Evolutionary conservation across 176 grass and related monocot genomes (phyloP), one percentile per base, ranked within the genome.

Genomic region (Carex cristatella): DNA sequence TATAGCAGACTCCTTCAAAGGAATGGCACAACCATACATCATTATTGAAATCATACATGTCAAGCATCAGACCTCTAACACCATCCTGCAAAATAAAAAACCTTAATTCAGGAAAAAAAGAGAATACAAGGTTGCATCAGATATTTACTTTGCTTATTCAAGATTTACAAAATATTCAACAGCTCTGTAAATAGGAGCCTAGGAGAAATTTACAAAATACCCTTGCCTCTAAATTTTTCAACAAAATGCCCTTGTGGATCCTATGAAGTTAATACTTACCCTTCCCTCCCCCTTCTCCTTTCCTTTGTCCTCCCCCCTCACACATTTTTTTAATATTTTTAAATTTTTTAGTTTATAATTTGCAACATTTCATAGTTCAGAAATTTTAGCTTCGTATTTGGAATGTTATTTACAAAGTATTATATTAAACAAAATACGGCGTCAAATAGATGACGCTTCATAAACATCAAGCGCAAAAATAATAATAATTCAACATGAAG

Each of bases 1-100:
- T 68, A 60, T 88, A 85, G 86, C 94, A 94, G 4, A 60, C 66
- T 0, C 92, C 92, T 16, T 57, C 10, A 85, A 72, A 90, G 0
- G 92, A 94, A 80, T 97, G 94, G 84, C 94, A 97, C 31, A 97
- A 86, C 94, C 94, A 97, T 44, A 92, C 87, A 19, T 85, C 90
- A 81, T 85, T 88, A 8, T 91, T 42, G 79, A 94, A 97, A 80
- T 91, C 94, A 73, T 94, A 92, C 3, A 85, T 83, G 89, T 94
- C 92, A 4, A 97, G 81, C 92, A 94, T 92, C 2, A 97, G 88
- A 0, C 89, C 94, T 69, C 94, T 59, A 0, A 94, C 87, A 37
- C 94, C 94, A 35, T 94, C 90, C 48, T 97, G 89, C 89, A 88
- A 78, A 56, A 78, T 57, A 8, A 78, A 56, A 57, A 68, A 69